Evolutionary conservation across 2,329 filamentous ascomycete species (phyloP).

Genomic region (Venturia pyrina): DNA sequence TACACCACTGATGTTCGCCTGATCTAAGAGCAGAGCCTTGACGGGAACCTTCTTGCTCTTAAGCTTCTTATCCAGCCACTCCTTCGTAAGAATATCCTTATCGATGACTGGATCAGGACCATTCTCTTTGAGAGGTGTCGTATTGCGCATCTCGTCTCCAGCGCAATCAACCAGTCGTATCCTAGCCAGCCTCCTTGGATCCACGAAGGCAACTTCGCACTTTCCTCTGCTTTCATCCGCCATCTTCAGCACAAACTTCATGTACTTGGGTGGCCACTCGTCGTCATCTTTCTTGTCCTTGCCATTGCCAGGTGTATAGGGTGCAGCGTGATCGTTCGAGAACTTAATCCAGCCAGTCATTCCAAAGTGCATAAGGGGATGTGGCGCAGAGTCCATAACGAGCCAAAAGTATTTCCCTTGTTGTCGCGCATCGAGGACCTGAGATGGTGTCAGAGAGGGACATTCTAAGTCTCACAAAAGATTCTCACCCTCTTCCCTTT

Average conservation of each 20-base stretch:
- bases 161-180: slow-evolving; percentile 75
- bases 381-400: slow-evolving; percentile 65
- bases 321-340: slow-evolving; percentile 63
- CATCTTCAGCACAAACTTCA: slow-evolving; percentile 73
- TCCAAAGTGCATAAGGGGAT: slow-evolving; percentile 47
- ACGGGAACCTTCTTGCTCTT: slow-evolving; percentile 70
- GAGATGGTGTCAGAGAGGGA: not conserved
- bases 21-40: slow-evolving; percentile 81
- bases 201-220: slow-evolving; percentile 68
- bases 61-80: slow-evolving; percentile 65
- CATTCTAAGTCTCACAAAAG: not conserved
- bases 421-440: slow-evolving; percentile 57
- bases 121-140: slow-evolving; percentile 77
- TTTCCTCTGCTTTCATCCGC: slow-evolving; percentile 46
- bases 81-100: slow-evolving; percentile 62
- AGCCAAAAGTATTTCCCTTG: slow-evolving; percentile 98
- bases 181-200: slow-evolving; percentile 67
- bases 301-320: slow-evolving; percentile 58
- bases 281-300: slow-evolving; percentile 45
- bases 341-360: slow-evolving; percentile 80
- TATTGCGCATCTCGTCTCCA: slow-evolving; percentile 62
- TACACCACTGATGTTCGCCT: slow-evolving; percentile 80
- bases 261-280: slow-evolving; percentile 80
- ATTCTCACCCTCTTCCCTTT: slow-evolving; percentile 52
- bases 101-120: slow-evolving; percentile 89